Percentiles rank a stretch among this genome's conserved stretches.
phyloP scores from a whole-genome alignment of 176 grass and related monocot genomes.

The Oryza punctata region DNA sequence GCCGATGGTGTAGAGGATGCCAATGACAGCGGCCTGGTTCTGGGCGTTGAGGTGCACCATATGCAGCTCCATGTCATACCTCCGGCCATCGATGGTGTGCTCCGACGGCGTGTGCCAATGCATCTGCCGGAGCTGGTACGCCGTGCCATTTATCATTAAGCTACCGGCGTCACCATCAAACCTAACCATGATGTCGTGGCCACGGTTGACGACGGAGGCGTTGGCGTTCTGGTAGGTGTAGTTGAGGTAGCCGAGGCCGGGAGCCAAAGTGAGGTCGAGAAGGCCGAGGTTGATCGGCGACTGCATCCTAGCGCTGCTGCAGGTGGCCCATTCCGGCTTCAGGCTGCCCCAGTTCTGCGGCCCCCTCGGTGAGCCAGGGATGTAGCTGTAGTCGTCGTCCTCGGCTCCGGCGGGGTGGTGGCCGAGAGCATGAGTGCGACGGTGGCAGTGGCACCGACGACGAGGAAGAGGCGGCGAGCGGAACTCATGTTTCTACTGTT shows the following conservation, averaged over 20 bases:
- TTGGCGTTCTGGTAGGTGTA: constrained; percentile 10
- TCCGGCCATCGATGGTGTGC: constrained; percentile 61
- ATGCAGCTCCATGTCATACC: constrained; percentile 72
- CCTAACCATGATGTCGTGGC: constrained; percentile 73
- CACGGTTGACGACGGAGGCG: constrained; percentile 57
- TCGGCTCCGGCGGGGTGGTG: constrained; percentile 10
- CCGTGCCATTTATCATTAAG: constrained; percentile 50
- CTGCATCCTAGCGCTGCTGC: no score
- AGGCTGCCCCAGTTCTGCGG: constrained; percentile 52
- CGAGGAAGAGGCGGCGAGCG: neutral
- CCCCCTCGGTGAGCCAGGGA: constrained; percentile 21
- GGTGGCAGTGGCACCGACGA: neutral
- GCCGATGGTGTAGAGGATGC: constrained; percentile 56
- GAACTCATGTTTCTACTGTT: no score
- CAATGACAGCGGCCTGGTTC: constrained; percentile 50
- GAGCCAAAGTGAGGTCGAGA: no score
- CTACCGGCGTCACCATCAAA: constrained; percentile 53
- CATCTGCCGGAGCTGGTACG: constrained; percentile 52
- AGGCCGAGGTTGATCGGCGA: no score
- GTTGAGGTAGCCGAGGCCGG: no score
- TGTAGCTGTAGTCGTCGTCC: constrained; percentile 65
- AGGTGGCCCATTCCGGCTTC: no score
- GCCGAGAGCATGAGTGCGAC: neutral
- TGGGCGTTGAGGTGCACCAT: constrained; percentile 59
- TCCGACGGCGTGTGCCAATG: constrained; percentile 89